A percentile compares a stretch with the other conserved stretches of the same genome.
These are phyloP conservation scores for Symbiodinium pilosum DNA, from an alignment of 73 alveolate genomes.

Conservation along the genomic window DNA sequence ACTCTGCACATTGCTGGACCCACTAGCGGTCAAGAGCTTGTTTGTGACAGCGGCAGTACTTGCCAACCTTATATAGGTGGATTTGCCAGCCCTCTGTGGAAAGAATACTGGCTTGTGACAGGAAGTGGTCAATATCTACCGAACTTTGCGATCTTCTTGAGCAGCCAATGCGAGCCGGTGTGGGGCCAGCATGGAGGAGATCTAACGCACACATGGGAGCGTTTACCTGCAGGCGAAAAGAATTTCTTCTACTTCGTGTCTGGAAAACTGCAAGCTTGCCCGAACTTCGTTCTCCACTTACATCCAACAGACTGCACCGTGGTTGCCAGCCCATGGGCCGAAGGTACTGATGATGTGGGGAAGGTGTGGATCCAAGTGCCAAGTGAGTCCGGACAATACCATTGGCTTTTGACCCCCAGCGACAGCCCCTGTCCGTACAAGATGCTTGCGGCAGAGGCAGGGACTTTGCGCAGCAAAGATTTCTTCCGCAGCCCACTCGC, in stretches of 20 bases:
- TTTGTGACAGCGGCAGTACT: conserved; percentile 58
- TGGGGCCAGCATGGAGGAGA: conserved; percentile 74
- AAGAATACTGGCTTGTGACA: conserved; percentile 57
- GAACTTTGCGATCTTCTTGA: conserved; percentile 23
- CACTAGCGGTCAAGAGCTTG: conserved; percentile 29
- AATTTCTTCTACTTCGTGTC: conserved; percentile 18
- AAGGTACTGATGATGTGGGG: background rate
- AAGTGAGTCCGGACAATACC: conserved; percentile 1
- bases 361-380: conserved; percentile 38
- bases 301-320: conserved; percentile 20
- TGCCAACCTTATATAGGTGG: conserved; percentile 35
- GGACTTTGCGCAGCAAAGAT: conserved; percentile 31
- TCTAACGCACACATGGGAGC: conserved; percentile 62
- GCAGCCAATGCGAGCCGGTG: conserved; percentile 55
- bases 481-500: conserved; percentile 70
- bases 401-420: conserved; percentile 44
- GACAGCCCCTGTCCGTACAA: conserved; percentile 46
- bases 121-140: conserved; percentile 56
- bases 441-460: conserved; percentile 73
- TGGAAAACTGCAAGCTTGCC: conserved; percentile 75
- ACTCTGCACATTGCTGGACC: conserved; percentile 45
- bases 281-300: conserved; percentile 23
- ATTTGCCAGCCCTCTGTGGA: conserved; percentile 57
- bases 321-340: conserved; percentile 41
- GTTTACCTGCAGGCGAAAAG: conserved; percentile 39